Conservation (phyloP, 768 basidiomycete species). For the Phaeolepiota aurea region DNA sequence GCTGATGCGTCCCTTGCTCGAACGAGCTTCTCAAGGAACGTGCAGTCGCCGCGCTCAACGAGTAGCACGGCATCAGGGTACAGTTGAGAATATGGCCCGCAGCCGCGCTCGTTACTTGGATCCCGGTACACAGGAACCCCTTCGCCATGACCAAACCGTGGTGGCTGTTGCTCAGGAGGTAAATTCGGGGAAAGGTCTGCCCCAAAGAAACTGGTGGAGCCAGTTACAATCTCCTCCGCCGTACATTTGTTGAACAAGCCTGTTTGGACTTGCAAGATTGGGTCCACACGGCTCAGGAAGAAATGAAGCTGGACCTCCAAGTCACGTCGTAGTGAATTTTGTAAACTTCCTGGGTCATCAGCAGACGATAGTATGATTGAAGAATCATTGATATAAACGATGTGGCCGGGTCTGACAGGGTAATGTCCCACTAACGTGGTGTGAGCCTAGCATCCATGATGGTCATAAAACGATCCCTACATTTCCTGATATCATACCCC, state of each 20-base stretch:
- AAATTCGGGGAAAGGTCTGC: slow-evolving; percentile 38
- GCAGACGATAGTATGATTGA: slow-evolving; percentile 27
- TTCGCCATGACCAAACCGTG: slow-evolving; percentile 36
- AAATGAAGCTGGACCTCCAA: slow-evolving; percentile 52
- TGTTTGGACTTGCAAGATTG: slow-evolving; percentile 30
- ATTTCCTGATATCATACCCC: slow-evolving; percentile 80
- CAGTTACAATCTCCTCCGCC: slow-evolving; percentile 45
- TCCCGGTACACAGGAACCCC: slow-evolving; percentile 53
- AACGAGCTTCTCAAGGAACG: slow-evolving; percentile 79
- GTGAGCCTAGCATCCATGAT: too few species aligned
- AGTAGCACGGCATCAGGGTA: slow-evolving; percentile 51
- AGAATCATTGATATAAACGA: slow-evolving; percentile 74
- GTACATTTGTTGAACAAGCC: slow-evolving; percentile 23
- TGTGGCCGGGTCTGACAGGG: slow-evolving; percentile 69
- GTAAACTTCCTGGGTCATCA: slow-evolving; percentile 11
- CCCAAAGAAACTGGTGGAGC: slow-evolving; percentile 65
- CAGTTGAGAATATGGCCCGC: slow-evolving; percentile 38
- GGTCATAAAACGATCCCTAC: slow-evolving; percentile 44
- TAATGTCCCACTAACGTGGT: slow-evolving; percentile 65
- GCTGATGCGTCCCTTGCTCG: slow-evolving; percentile 64
- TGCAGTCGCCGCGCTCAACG: slow-evolving; percentile 72
- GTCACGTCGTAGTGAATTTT: slow-evolving; percentile 17
- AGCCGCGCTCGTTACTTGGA: slow-evolving; percentile 47
- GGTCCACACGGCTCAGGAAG: slow-evolving; percentile 44
- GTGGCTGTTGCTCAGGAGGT: slow-evolving; percentile 9